Conservation (phyloP, 345 rosid genomes). For the Rhodomyrtus tomentosa region DNA sequence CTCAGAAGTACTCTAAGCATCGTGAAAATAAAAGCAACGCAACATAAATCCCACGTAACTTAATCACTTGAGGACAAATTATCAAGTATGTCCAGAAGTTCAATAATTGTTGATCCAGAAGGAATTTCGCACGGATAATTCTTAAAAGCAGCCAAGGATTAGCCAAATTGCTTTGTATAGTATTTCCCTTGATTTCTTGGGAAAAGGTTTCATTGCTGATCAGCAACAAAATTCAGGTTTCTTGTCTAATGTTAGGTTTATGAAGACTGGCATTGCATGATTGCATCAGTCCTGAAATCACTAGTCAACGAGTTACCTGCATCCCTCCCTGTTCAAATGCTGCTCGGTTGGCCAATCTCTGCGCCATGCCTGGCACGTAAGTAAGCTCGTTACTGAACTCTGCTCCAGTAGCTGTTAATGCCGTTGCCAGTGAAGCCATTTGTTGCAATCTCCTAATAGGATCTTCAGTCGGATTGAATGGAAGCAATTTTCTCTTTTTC, state of each 20-base stretch:
- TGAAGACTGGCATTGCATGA: neutral
- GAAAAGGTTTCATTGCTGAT: neutral
- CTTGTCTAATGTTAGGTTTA: neutral
- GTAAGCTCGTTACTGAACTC: conserved; percentile 57
- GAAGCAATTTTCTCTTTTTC: conserved; percentile 62
- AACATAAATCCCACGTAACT: neutral
- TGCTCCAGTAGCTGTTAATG: conserved; percentile 54
- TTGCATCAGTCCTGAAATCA: neutral
- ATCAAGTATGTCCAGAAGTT: neutral
- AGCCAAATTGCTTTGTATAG: neutral
- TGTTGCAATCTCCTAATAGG: conserved; percentile 53
- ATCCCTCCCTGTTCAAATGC: conserved; percentile 72
- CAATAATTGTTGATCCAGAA: neutral
- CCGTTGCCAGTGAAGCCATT: conserved; percentile 90
- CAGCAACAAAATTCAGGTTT: neutral
- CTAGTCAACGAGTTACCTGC: conserved; percentile 43
- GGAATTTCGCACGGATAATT: neutral
- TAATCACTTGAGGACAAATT: neutral
- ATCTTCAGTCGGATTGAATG: conserved; percentile 58
- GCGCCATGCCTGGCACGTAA: conserved; percentile 59
- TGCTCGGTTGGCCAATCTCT: conserved; percentile 54
- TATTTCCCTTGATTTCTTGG: neutral
- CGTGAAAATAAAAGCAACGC: neutral
- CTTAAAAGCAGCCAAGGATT: neutral
- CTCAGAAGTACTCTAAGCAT: neutral